Base-by-base conservation (phyloP, 1,139 yeast genomes). In the Magnusiomyces tetraspermus region DNA sequence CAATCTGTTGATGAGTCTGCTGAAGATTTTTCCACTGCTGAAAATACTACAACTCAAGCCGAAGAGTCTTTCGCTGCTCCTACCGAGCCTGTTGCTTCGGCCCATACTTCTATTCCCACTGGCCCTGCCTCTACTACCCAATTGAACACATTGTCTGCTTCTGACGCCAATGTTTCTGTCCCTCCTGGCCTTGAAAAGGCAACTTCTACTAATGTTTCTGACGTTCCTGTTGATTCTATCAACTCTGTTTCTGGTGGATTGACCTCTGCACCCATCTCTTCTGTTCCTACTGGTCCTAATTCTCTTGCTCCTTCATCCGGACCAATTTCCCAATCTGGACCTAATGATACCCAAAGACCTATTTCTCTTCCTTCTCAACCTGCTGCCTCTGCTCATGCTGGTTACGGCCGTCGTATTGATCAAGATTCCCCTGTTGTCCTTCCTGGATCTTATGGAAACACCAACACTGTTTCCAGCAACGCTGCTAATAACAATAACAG, bases 401-500 rank as follows among this genome's bases (percentile, higher is more conserved):
- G 19, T 22, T 51, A 56, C n/a, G 40, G 58, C 53, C 55, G 71
- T 57, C 65, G 70, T 55, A 60, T 67, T 65, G 73, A 69, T 72
- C 81, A 64, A 60, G 75, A 73, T 40, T 74, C 73, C 48, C 78
- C 84, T 58, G 92, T 85, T 56, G 82, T 83, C 51, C 77, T 85
- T 64, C 92, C 92, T 59, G 65, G 63, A 23, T 68, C 76, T 42
- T 68, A 76, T 50, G 73, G 72, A 50, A 65, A 63, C 41, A 53
- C 45, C 55, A 44, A 43, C 49, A 26, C n/a, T n/a, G n/a, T 42
- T 50, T 40, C 37, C 57, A 47, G 43, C 45, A 42, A 21, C 56
- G 30, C 41, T 56, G 43, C 46, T 60, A 52, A 46, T 57, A 50
- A 33, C 60, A 51, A 40, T 55, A 51, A 48, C 46, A 66, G 75